Evolutionary conservation across 805 yeast genomes (phyloP).

Genomic region (Saturnispora quitensis): DNA sequence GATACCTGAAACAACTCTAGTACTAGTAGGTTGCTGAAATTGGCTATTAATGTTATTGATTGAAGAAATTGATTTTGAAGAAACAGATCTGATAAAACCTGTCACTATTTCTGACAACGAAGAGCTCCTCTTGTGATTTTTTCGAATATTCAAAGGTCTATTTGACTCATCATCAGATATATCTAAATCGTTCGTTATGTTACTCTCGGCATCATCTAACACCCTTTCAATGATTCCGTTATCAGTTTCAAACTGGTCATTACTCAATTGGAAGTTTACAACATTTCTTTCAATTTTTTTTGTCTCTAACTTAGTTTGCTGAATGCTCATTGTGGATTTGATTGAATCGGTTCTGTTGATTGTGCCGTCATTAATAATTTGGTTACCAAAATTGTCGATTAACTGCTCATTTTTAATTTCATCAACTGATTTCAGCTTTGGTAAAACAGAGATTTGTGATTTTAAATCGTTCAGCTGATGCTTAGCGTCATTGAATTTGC

Average conservation of each 20-base stretch:
- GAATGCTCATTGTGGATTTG: slow-evolving; percentile 23
- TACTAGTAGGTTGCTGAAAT: slow-evolving; percentile 11
- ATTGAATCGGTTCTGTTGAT: slow-evolving; percentile 25
- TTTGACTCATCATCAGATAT: slow-evolving; percentile 1
- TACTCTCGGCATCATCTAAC: slow-evolving; percentile 1
- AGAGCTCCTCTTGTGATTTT: background rate
- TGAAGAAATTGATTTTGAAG: slow-evolving; percentile 14
- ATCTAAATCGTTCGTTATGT: background rate
- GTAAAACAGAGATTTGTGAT: slow-evolving; percentile 9
- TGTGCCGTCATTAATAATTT: slow-evolving; percentile 3
- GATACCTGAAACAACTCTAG: slow-evolving; percentile 20
- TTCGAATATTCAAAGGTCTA: background rate
- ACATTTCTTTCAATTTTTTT: slow-evolving; percentile 13
- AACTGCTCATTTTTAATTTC: slow-evolving; percentile 3
- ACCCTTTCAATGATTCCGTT: slow-evolving; percentile 12
- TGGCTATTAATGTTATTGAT: slow-evolving; percentile 3
- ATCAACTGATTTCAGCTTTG: slow-evolving; percentile 8
- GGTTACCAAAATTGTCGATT: slow-evolving; percentile 19
- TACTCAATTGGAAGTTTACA: slow-evolving; percentile 12
- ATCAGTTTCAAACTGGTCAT: slow-evolving; percentile 20
- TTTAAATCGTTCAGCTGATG: slow-evolving; percentile 13
- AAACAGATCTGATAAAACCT: slow-evolving; percentile 15
- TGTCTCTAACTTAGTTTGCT: slow-evolving; percentile 22
- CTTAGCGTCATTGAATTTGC: slow-evolving; percentile 7
- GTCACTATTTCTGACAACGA: slow-evolving; percentile 18